Conservation (phyloP, 2,329 filamentous ascomycete genomes). For the Fusarium camptoceras region DNA sequence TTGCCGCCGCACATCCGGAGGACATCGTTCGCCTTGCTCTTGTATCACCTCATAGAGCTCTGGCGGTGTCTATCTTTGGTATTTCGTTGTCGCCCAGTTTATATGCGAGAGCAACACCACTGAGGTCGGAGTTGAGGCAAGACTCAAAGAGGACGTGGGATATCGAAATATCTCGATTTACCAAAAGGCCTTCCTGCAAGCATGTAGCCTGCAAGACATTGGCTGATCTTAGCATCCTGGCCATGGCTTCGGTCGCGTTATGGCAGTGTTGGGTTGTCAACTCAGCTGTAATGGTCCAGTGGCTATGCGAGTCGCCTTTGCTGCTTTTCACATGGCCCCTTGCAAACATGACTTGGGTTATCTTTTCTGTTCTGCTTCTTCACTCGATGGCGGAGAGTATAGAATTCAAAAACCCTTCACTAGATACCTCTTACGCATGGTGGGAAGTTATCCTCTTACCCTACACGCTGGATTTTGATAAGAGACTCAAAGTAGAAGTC, state of each 20-base stretch:
- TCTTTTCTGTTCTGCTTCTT: not conserved
- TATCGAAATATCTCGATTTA: not conserved
- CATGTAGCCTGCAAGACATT: not conserved
- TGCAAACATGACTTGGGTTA: not conserved
- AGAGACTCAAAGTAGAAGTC: fast-evolving
- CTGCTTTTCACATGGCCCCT: not conserved
- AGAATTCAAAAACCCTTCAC: not conserved
- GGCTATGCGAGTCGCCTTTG: not conserved
- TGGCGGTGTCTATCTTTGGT: not conserved
- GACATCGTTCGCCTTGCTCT: not conserved
- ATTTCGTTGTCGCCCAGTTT: not conserved
- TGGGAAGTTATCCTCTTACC: not conserved
- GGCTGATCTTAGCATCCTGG: not conserved
- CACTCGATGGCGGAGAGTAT: not conserved
- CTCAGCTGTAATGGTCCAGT: not conserved
- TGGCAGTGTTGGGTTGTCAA: not conserved
- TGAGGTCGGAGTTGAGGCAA: not conserved
- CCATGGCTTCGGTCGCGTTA: not conserved
- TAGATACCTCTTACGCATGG: not conserved
- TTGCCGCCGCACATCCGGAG: not conserved
- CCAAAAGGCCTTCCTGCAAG: not conserved
- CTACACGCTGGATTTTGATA: not conserved
- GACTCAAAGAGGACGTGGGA: not conserved
- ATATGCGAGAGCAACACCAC: not conserved
- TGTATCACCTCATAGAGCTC: not conserved